A percentile compares a stretch with the other conserved stretches of the same genome.
phyloP scores from a whole-genome alignment of 2,329 filamentous ascomycete genomes.

The Arachnomyces sp. region DNA sequence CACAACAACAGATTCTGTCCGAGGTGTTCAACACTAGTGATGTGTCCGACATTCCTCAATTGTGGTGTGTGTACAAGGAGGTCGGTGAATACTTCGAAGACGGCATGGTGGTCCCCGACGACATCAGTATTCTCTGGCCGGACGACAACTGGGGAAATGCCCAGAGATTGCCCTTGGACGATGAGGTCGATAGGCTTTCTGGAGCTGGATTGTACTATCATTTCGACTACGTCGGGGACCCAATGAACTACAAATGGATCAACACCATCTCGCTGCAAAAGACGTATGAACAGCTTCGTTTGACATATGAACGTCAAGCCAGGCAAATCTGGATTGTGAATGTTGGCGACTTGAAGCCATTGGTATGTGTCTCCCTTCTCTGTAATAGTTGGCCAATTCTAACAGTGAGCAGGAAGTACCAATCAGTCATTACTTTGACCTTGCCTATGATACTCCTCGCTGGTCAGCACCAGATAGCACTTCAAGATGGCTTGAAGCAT shows the following conservation, averaged over 20 bases:
- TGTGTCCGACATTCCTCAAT: conserved; percentile 51
- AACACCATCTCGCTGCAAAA: conserved; percentile 59
- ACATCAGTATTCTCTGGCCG: conserved; percentile 59
- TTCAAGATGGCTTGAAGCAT: conserved; percentile 47
- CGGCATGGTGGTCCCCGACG: conserved; percentile 55
- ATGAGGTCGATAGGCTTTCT: conserved; percentile 52
- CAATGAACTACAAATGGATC: conserved; percentile 55
- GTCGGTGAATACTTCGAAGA: conserved; percentile 61
- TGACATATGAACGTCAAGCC: conserved; percentile 51
- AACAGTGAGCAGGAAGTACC: conserved; percentile 43
- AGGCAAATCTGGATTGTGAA: conserved; percentile 60
- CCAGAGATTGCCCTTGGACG: conserved; percentile 50
- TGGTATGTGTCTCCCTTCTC: conserved; percentile 25
- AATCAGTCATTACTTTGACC: conserved; percentile 58
- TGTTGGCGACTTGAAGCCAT: conserved; percentile 57
- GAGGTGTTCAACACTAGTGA: conserved; percentile 46
- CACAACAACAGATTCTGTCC: conserved; percentile 52
- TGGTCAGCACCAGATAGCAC: conserved; percentile 49
- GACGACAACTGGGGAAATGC: conserved; percentile 65
- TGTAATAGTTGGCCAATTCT: neutral
- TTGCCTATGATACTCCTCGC: conserved; percentile 55
- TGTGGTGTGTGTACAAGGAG: conserved; percentile 69
- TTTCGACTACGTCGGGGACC: conserved; percentile 55
- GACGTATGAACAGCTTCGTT: conserved; percentile 57
- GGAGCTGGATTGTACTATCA: conserved; percentile 57